Evolutionary conservation across 148 eudicot species (phyloP).

Genomic region (Vaccinium darrowii): DNA sequence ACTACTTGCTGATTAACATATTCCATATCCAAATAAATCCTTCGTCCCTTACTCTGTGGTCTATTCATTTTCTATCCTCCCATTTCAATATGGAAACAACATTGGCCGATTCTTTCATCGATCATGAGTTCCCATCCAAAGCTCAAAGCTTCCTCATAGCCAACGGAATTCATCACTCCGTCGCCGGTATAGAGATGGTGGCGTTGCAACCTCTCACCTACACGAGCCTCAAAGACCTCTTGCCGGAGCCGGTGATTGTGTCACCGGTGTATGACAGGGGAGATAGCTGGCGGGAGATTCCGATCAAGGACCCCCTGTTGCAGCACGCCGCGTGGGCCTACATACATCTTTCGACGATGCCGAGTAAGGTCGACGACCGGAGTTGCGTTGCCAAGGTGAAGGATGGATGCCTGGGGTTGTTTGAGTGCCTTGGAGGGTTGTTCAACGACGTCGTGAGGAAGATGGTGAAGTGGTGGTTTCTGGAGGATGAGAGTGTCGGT

Average conservation of each 20-base stretch:
- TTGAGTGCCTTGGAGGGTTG: conserved; percentile 26
- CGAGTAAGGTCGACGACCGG: conserved; percentile 11
- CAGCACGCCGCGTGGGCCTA: conserved; percentile 52
- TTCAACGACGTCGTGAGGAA: conserved; percentile 15
- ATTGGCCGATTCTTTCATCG: neutral
- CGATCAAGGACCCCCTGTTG: conserved; percentile 37
- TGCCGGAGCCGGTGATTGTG: conserved; percentile 20
- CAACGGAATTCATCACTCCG: neutral
- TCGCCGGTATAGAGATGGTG: conserved; percentile 25
- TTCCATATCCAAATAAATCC: neutral
- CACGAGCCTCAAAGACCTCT: conserved; percentile 35
- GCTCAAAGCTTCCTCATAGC: neutral
- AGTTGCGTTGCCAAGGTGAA: conserved; percentile 15
- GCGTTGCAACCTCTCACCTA: conserved; percentile 17
- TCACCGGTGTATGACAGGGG: neutral
- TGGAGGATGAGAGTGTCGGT: neutral
- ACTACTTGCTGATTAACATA: neutral
- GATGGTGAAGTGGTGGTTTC: conserved; percentile 1
- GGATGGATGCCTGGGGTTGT: conserved; percentile 23
- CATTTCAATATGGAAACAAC: neutral
- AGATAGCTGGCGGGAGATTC: conserved; percentile 41
- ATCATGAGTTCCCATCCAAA: conserved; percentile 1
- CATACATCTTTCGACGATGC: conserved; percentile 29
- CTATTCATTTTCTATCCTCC: neutral
- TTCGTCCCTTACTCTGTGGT: neutral